Evolutionary conservation across 140 eudicot species (phyloP).

Genomic region (Senecio squalidus): DNA sequence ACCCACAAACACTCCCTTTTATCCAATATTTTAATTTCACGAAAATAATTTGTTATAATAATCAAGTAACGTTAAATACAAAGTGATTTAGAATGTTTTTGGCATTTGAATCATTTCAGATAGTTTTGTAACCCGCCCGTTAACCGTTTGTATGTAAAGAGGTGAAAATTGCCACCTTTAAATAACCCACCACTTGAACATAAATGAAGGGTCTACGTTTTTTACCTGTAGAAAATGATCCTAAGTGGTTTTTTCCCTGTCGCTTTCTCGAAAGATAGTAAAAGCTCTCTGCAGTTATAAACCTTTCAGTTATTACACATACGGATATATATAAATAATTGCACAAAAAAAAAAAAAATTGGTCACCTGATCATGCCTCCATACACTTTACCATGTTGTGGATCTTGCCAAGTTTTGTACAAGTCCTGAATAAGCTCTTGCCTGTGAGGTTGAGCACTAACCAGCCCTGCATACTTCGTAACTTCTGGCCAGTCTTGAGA

Average conservation of each 20-base stretch:
- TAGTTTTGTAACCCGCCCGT: too few relatives aligned
- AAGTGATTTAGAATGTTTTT: neutral
- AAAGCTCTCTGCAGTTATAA: slow-evolving; percentile 60
- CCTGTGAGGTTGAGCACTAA: neutral
- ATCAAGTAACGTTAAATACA: neutral
- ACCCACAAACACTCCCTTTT: neutral
- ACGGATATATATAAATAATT: too few relatives aligned
- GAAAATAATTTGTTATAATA: neutral
- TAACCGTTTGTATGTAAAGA: neutral
- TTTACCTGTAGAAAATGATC: slow-evolving; percentile 88
- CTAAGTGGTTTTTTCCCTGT: slow-evolving; percentile 86
- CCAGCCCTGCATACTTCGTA: slow-evolving; percentile 29
- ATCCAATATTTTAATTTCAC: neutral
- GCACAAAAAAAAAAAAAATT: neutral
- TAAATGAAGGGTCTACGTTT: neutral
- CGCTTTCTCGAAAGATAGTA: slow-evolving; percentile 63
- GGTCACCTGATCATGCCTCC: slow-evolving; percentile 91
- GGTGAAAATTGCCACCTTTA: neutral
- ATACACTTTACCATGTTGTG: slow-evolving; percentile 48
- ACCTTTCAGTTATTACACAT: neutral
- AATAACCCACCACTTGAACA: neutral
- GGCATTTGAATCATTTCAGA: neutral
- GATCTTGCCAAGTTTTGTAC: slow-evolving; percentile 87
- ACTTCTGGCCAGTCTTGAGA: slow-evolving; percentile 34
- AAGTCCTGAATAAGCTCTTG: slow-evolving; percentile 64